These are phyloP conservation scores for Coffea canephora DNA, from an alignment of 257 asterid genomes.

Conservation along the genomic window DNA sequence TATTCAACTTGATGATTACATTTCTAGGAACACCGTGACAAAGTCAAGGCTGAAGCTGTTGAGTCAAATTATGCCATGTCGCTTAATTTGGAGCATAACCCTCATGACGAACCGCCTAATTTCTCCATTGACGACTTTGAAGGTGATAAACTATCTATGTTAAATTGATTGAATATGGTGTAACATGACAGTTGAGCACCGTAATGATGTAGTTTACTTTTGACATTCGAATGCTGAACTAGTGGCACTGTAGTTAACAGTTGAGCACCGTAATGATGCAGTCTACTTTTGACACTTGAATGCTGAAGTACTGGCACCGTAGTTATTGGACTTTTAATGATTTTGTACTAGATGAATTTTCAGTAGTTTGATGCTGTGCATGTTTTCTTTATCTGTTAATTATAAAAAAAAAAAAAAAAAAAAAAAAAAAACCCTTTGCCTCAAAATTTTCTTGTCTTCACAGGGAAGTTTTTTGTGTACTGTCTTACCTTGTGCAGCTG, in stretches of 20 bases:
- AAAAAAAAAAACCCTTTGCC: too few relatives aligned
- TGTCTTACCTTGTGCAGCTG: not conserved
- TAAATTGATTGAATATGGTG: not conserved
- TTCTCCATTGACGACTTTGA: conserved; percentile 90
- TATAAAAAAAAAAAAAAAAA: too few relatives aligned
- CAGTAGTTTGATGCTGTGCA: not conserved
- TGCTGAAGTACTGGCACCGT: not conserved
- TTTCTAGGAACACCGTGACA: conserved; percentile 66
- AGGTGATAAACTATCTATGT: conserved; percentile 39
- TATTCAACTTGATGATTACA: conserved; percentile 21
- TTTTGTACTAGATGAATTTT: not conserved
- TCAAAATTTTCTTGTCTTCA: not conserved
- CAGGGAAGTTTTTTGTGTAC: not conserved
- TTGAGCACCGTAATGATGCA: not conserved
- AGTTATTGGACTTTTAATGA: not conserved
- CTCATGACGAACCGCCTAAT: conserved; percentile 49
- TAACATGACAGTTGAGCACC: not conserved
- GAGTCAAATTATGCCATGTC: conserved; percentile 47
- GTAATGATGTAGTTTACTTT: not conserved
- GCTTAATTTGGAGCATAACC: conserved; percentile 29
- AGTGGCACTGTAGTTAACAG: not conserved
- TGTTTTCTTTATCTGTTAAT: not conserved
- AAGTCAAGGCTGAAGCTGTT: conserved; percentile 73
- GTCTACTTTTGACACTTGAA: not conserved
- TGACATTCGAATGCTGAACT: not conserved